Percentiles rank a stretch among this genome's conserved stretches.
These are phyloP conservation scores for Penicillium rolfsii DNA, from an alignment of 2,329 filamentous ascomycete genomes.

Conservation along the genomic window DNA sequence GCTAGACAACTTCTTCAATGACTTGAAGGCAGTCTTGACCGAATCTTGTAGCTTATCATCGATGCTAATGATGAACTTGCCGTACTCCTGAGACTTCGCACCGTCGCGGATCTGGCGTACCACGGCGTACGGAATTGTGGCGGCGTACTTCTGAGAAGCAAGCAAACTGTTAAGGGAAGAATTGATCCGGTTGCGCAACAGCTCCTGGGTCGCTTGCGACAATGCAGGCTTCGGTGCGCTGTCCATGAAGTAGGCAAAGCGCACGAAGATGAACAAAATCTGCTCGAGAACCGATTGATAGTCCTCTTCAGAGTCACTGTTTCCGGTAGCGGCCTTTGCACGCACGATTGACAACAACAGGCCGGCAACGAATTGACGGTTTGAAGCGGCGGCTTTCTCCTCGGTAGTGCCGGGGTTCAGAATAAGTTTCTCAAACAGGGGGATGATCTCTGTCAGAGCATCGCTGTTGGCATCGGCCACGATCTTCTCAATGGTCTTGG, in stretches of 20 bases:
- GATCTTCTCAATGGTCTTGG: conserved; percentile 79
- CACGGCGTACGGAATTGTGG: conserved; percentile 44
- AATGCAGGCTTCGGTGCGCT: conserved; percentile 50
- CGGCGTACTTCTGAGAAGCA: conserved; percentile 42
- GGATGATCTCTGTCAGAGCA: conserved; percentile 57
- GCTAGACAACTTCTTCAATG: conserved; percentile 43
- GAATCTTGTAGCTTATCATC: conserved; percentile 50
- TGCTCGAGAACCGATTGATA: conserved; percentile 49
- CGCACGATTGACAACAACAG: conserved; percentile 57
- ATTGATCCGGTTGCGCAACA: conserved; percentile 59
- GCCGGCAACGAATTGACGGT: conserved; percentile 56
- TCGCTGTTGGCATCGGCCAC: conserved; percentile 62
- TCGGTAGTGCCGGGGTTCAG: conserved; percentile 51
- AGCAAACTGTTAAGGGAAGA: conserved; percentile 59
- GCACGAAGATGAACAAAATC: conserved; percentile 51
- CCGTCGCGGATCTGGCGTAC: conserved; percentile 47
- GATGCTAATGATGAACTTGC: conserved; percentile 53
- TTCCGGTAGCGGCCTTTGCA: conserved; percentile 38
- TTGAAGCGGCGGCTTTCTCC: conserved; percentile 49
- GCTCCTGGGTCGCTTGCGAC: conserved; percentile 51
- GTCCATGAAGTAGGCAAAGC: conserved; percentile 55
- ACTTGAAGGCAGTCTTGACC: conserved; percentile 48
- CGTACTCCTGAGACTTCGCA: conserved; percentile 39
- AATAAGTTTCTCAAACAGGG: conserved; percentile 54
- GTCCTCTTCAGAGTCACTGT: conserved; percentile 35